phyloP scores from a whole-genome alignment of 1,284 basidiomycete genomes.

The Phlebopus sp. region DNA sequence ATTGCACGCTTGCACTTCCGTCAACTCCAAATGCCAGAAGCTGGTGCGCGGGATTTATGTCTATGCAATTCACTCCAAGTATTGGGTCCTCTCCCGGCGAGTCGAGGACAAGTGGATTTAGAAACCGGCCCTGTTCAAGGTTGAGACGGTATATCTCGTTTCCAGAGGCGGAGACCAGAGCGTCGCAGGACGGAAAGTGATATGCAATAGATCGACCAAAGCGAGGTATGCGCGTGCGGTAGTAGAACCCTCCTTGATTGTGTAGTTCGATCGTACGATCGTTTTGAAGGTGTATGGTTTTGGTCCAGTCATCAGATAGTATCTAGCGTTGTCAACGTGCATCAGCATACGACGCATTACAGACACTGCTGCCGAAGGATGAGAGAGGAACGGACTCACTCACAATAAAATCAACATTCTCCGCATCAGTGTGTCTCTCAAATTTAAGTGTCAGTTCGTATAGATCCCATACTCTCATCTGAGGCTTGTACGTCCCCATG shows the following conservation, averaged over 20 bases:
- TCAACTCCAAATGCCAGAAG: conserved; percentile 89
- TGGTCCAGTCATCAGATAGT: conserved; percentile 98
- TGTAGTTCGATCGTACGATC: conserved; percentile 96
- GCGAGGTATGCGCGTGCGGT: conserved; percentile 89
- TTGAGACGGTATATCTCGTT: conserved; percentile 92
- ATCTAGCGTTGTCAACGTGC: conserved; percentile 55
- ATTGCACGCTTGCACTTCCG: conserved; percentile 82
- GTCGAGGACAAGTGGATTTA: conserved; percentile 71
- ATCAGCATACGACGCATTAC: conserved; percentile 6
- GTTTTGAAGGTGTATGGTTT: conserved; percentile 94
- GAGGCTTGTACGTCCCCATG: conserved; percentile 98
- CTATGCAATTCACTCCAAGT: conserved; percentile 85
- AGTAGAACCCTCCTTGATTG: conserved; percentile 91
- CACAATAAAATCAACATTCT: conserved; percentile 98
- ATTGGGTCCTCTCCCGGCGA: conserved; percentile 49
- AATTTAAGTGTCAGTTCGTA: conserved; percentile 94
- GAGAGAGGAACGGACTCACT: conserved; percentile 48
- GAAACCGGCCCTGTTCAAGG: conserved; percentile 92
- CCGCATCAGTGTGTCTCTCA: conserved; percentile 92
- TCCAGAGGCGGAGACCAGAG: conserved; percentile 74
- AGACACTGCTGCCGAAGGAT: not conserved
- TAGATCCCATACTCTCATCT: conserved; percentile 95
- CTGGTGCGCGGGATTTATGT: conserved; percentile 94
- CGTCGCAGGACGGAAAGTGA: conserved; percentile 82
- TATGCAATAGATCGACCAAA: conserved; percentile 93